Percentiles rank a stretch among this genome's conserved stretches.
phyloP scores from a whole-genome alignment of 2,329 filamentous ascomycete genomes.

The Paecilomyces dactylethromorphus region DNA sequence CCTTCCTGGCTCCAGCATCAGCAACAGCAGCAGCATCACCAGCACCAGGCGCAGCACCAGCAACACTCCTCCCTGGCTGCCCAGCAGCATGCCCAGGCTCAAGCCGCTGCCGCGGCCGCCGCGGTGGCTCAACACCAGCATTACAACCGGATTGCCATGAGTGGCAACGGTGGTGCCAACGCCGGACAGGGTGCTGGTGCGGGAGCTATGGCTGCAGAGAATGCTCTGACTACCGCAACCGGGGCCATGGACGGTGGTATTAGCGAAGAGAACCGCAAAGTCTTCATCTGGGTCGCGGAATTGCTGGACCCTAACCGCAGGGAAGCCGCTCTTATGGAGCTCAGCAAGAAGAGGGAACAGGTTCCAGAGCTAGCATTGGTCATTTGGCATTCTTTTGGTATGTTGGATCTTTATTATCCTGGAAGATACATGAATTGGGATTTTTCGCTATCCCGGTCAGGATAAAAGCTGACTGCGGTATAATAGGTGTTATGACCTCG shows the following conservation, averaged over 20 bases:
- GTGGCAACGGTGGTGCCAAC: slow-evolving; percentile 48
- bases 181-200: slow-evolving; percentile 24
- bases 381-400: slow-evolving; percentile 97
- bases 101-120: slow-evolving; percentile 37
- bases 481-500: slow-evolving; percentile 89
- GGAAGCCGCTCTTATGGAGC: slow-evolving; percentile 84
- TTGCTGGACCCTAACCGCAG: slow-evolving; percentile 79
- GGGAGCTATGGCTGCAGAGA: slow-evolving; percentile 39
- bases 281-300: slow-evolving; percentile 89
- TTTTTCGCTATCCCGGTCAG: slow-evolving; percentile 1
- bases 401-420: slow-evolving; percentile 19
- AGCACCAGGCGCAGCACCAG: slow-evolving; percentile 34
- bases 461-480: slow-evolving; percentile 12
- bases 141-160: slow-evolving; percentile 67
- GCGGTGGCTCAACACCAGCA: slow-evolving; percentile 45
- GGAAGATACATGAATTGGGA: not conserved
- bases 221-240: slow-evolving; percentile 21
- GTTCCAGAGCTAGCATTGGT: slow-evolving; percentile 94
- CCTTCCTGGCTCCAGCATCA: slow-evolving; percentile 40
- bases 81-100: slow-evolving; percentile 49
- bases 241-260: slow-evolving; percentile 57
- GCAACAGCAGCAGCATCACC: slow-evolving; percentile 26
- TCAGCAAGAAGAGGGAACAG: slow-evolving; percentile 98
- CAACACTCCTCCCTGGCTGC: slow-evolving; percentile 41
- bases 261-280: slow-evolving; percentile 84